Evolutionary conservation across 495 filamentous ascomycete genomes (phyloP), one percentile per base, ranked within the genome.

Genomic region (Daldinia caldariorum): DNA sequence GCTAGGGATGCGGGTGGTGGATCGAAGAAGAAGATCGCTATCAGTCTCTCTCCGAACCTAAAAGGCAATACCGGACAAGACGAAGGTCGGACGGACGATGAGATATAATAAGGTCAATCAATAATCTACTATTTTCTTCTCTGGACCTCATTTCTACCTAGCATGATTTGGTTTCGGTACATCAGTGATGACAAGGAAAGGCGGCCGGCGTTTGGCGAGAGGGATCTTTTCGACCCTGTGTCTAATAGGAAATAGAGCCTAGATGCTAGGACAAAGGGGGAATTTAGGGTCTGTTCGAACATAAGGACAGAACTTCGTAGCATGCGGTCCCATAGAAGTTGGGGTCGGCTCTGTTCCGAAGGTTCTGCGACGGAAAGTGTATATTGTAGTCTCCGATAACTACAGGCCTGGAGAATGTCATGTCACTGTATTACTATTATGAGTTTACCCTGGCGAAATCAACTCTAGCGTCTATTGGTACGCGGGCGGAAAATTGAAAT

Each of bases 21-120:
- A 18, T 66, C 77, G 0, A 82, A 76, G 54, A 82, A 76, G 54
- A 83, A 83, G 73, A 83, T 85, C 54, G 74, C 83, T 14, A 83
- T 85, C 49, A 84, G 77, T 59, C 73, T 85, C 50, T 80, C 81
- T 43, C 63, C 79, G 1, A 67, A 70, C 10, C 57, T 80, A 4
- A 84, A 81, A 69, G 45, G 69, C 14, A 72, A 66, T 0, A 69
- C 66, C 39, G 39, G 58, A 13, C 75, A 69, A 34, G 47, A 61
- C 3, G 67, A 73, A 29, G 58, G 71, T 26, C 68, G 69, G 65
- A 66, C 62, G 4, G 62, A 67, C 53, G 62, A 74, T 18, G 70
- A 72, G 47, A 61, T 37, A 47, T 71, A 63, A 76, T 43, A 12
- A 60, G 8, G 32, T 34, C 31, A 34, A 38, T 34, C 31, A 34